These are phyloP conservation scores for Coniosporium apollinis DNA, from an alignment of 495 filamentous ascomycete species.

Conservation along the genomic window DNA sequence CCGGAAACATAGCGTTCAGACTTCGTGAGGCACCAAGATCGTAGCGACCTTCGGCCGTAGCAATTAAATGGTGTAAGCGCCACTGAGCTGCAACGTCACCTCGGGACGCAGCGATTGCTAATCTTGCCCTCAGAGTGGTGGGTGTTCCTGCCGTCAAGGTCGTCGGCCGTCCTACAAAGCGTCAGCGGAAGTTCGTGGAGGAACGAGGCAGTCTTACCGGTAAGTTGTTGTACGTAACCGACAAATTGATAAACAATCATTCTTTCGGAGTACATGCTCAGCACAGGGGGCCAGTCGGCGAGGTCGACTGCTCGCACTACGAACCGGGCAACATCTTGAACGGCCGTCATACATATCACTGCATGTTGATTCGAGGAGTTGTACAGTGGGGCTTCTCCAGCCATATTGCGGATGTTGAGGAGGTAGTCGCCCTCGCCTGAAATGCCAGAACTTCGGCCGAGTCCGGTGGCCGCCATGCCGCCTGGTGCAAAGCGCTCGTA, in stretches of 20 bases:
- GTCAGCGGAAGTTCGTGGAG: not conserved
- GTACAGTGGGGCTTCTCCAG: constrained; percentile 39
- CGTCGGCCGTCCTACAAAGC: constrained; percentile 3
- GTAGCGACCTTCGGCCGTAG: constrained; percentile 31
- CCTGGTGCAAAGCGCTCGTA: constrained; percentile 57
- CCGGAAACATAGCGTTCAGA: constrained; percentile 26
- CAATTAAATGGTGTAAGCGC: constrained; percentile 27
- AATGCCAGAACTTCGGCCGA: constrained; percentile 33
- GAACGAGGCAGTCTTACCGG: constrained; percentile 18
- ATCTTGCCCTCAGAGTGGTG: constrained; percentile 12
- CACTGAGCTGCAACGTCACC: constrained; percentile 10
- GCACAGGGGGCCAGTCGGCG: constrained; percentile 46
- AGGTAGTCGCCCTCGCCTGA: constrained; percentile 44
- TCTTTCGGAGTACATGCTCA: constrained; percentile 44
- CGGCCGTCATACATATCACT: constrained; percentile 47
- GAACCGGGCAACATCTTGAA: constrained; percentile 47
- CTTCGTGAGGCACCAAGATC: constrained; percentile 28
- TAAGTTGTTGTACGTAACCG: constrained; percentile 9
- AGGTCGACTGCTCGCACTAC: constrained; percentile 45
- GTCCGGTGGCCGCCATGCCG: constrained; percentile 36
- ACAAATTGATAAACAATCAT: constrained; percentile 23
- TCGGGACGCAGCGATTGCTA: constrained; percentile 15
- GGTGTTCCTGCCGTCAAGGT: constrained; percentile 10
- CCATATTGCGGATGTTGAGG: constrained; percentile 38
- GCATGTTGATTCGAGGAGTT: constrained; percentile 32